Base-by-base conservation (phyloP, 257 asterid genomes). In the Agastache rugosa region DNA sequence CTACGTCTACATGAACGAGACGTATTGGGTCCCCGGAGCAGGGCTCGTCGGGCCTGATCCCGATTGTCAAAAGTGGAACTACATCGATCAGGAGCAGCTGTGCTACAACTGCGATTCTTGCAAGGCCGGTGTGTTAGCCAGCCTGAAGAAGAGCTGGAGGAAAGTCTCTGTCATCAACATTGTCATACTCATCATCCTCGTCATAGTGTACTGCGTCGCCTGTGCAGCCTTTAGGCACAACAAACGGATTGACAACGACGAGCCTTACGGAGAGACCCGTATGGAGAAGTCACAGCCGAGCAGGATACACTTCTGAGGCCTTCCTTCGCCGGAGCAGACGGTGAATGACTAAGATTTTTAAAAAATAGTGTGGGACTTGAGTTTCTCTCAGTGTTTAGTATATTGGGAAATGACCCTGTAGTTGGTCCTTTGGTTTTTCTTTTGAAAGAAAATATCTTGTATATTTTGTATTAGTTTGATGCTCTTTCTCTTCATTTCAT, bases 231-330 rank as follows among this genome's bases (percentile, higher is more conserved):
- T 86, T 39, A 82, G 98, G 86, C 99, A 89, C 90, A 81, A 87
- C 79, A 94, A 90, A 67, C 81, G 87, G 73, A 77, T 78, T 5
- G 97, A 94, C 73, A 94, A 94, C 22, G 92, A 86, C 11, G 97
- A 94, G 75, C 84, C 96, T 6, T 88, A 83, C 6, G 98, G 98
- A 1, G 95, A 90, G 83, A 89, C 96, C 3, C 63, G 96, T 50
- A 92, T 92, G 98, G 98, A 94, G 85, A 94, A 94, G 88, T 47
- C 91, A 34, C 91, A 71, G 29, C 99, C 99, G 4, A 80, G 87
- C 84, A 83, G 96, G 90, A 87, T 91, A 82, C 96, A 90, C 47
- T 91, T 93, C 63, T 93, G 83, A 78, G 64, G 55, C 75, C 17
- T 39, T 16, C 0, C 4, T 31, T 31, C 4, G 37, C 37, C 37